Evolutionary conservation across 2,329 filamentous ascomycete genomes (phyloP), one percentile per base, ranked within the genome.

Genomic region (Paraphaeosphaeria sporulosa): DNA sequence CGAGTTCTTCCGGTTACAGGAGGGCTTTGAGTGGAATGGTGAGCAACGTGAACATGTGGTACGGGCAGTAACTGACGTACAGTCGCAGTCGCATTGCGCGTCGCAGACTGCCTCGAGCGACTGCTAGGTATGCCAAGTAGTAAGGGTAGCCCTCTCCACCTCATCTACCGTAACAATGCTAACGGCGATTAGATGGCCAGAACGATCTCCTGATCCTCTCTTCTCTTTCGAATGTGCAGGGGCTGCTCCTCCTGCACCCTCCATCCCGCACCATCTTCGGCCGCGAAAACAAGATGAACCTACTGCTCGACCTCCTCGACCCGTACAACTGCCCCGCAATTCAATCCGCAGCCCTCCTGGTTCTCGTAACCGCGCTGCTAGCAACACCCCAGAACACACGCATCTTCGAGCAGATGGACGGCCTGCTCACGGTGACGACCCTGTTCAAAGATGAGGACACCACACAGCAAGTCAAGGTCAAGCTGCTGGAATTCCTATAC

Each of bases 21-120:
- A 98, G 74, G 92, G 94, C 2, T 99, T 99, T 75, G 93, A 98
- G 81, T 98, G 93, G 91, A 99, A 99, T 81, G 85, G 87, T 89
- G 76, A 61, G 80, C 55, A 42, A 13, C 17, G 32, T 43, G 50
- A 25, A 57, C 42, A 46, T 30, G 42, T 30, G 32, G 7, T 17
- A 47, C 3, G 4, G 51, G 50, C n/a, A 23, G n/a, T n/a, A 34
- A 36, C 64, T 68, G 40, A 69, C 54, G 23, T 36, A 34, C 38
- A 19, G 40, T 32, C 30, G 46, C 55, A 87, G 92, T 98, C 57
- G 90, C 93, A 15, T 89, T 93, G 80, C 89, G 93, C 62, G 85
- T 98, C 62, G 89, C 97, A 63, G 88, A 89, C 55, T 96, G 92
- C 58, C 87, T 98, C 46, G 93, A 97, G 77, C 86, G 92, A 59